These are phyloP conservation scores for Trametes versicolor DNA, from an alignment of 1,284 basidiomycete species.

Conservation along the genomic window DNA sequence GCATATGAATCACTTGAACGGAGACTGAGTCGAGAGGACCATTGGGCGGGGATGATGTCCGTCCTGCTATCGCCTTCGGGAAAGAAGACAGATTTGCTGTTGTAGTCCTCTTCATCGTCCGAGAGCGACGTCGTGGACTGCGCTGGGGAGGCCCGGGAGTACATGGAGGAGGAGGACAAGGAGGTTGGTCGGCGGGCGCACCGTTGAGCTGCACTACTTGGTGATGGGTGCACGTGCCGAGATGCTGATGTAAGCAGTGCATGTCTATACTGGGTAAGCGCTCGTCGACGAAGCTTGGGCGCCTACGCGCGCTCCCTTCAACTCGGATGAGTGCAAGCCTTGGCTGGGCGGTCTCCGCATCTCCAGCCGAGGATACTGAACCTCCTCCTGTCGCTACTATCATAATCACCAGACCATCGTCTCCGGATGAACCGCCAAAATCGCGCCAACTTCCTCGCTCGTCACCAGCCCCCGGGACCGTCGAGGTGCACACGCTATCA, in stretches of 20 bases:
- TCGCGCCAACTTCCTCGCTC: constrained; percentile 6
- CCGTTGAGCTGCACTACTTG: constrained; percentile 23
- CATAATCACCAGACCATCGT: constrained; percentile 41
- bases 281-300: no score
- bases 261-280: constrained; percentile 20
- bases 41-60: constrained; percentile 69
- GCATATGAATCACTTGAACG: constrained; percentile 34
- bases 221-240: constrained; percentile 31
- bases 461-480: constrained; percentile 11
- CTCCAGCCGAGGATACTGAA: constrained; percentile 20
- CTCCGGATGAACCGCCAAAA: constrained; percentile 35
- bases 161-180: constrained; percentile 44
- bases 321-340: constrained; percentile 16
- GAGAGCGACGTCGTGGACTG: constrained; percentile 64
- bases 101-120: constrained; percentile 69
- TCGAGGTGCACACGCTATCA: constrained; percentile 26
- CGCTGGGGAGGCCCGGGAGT: constrained; percentile 66
- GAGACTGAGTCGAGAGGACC: constrained; percentile 56
- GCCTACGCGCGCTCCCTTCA: constrained; percentile 3
- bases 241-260: constrained; percentile 25
- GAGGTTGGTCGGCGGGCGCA: constrained; percentile 7
- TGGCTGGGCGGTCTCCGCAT: constrained; percentile 11
- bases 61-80: constrained; percentile 47
- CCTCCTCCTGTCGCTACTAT: constrained; percentile 26
- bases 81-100: constrained; percentile 59